Percentiles rank a stretch among this genome's conserved stretches.
Conservation (phyloP, 441 rosid genomes). For the Rhodomyrtus psidioides region DNA sequence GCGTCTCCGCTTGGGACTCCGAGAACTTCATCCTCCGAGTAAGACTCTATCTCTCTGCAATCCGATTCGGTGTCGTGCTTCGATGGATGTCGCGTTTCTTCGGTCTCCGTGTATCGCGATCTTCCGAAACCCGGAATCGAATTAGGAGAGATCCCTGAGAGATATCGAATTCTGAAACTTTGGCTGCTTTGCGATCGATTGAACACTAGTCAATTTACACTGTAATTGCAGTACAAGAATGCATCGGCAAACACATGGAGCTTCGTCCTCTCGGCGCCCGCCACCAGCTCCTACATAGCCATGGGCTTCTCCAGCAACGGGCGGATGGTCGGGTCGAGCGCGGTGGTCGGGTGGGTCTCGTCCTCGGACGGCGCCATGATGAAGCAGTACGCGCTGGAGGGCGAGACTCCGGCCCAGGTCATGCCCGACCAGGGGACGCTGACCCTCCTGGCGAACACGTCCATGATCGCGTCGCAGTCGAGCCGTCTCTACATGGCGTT, state of each 20-base stretch:
- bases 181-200: background rate
- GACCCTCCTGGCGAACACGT: slow-evolving; percentile 12
- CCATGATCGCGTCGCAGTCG: slow-evolving; percentile 33
- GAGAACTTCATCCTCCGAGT: slow-evolving; percentile 56
- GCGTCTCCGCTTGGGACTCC: slow-evolving; percentile 44
- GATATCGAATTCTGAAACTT: background rate
- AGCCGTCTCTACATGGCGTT: slow-evolving; percentile 53
- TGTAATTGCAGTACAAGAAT: slow-evolving; percentile 33
- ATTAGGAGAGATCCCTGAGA: background rate
- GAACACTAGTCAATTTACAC: background rate
- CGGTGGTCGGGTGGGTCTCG: slow-evolving; percentile 74
- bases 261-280: slow-evolving; percentile 62
- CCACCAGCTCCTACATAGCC: slow-evolving; percentile 33
- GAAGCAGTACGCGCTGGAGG: slow-evolving; percentile 48
- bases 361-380: slow-evolving; percentile 20
- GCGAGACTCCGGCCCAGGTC: slow-evolving; percentile 27
- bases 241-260: slow-evolving; percentile 45
- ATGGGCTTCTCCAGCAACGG: slow-evolving; percentile 68
- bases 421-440: slow-evolving; percentile 48
- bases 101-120: background rate
- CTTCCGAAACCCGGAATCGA: background rate
- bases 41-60: slow-evolving; percentile 5
- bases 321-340: slow-evolving; percentile 62
- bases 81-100: background rate
- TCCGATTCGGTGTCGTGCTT: too few relatives aligned